phyloP scores from a whole-genome alignment of 805 yeast species.

The Kuraishia ogatae region DNA sequence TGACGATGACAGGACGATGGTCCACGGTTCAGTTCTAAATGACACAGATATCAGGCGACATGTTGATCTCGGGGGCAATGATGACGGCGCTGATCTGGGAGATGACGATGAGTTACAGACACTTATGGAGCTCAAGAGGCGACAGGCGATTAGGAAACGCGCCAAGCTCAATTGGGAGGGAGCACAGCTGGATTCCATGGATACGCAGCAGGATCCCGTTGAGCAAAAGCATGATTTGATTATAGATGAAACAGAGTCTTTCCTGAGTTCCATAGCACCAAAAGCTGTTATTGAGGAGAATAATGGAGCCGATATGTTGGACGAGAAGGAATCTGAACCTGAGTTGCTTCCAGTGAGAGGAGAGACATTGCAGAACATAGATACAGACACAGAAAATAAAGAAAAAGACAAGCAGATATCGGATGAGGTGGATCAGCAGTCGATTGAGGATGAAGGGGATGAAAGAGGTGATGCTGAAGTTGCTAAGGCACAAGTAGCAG shows the following conservation, averaged over 20 bases:
- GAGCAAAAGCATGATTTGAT: neutral
- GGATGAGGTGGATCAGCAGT: neutral
- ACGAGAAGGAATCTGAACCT: neutral
- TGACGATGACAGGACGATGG: conserved; percentile 7
- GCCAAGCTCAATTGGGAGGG: conserved; percentile 8
- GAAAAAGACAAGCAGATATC: too few species aligned
- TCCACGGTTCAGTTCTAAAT: neutral
- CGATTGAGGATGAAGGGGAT: neutral
- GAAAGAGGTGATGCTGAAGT: neutral
- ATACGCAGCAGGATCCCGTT: neutral
- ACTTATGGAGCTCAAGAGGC: conserved; percentile 20
- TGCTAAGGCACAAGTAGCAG: neutral
- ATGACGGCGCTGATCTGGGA: conserved; percentile 16
- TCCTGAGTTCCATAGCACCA: neutral
- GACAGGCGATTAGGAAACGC: conserved; percentile 17
- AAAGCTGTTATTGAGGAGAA: neutral
- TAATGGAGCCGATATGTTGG: neutral
- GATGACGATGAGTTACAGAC: conserved; percentile 16
- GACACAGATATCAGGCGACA: conserved; percentile 12
- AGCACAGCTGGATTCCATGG: neutral
- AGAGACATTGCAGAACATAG: neutral
- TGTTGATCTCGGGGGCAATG: conserved; percentile 15
- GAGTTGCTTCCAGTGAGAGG: too few species aligned
- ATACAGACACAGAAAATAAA: neutral
- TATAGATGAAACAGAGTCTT: neutral